These are phyloP conservation scores for Penicillium sp. DNA, from an alignment of 2,329 filamentous ascomycete species.

Conservation along the genomic window DNA sequence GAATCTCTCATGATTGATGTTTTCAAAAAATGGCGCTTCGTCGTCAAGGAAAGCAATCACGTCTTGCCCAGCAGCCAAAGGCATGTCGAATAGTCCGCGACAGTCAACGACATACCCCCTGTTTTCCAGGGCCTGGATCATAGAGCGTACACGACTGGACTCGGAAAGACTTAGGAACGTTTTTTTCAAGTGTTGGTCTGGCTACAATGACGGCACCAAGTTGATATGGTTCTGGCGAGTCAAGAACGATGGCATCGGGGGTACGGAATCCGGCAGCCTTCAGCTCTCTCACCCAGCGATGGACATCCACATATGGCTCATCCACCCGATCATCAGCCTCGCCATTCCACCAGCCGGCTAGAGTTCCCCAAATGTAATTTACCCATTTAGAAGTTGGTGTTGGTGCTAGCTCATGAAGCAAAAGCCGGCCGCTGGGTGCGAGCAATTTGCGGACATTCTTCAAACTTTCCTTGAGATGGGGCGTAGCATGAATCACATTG, in stretches of 20 bases:
- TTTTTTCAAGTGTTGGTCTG: not conserved
- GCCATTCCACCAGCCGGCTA: constrained; percentile 44
- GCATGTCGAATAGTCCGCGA: not conserved
- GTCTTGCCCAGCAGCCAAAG: constrained; percentile 6
- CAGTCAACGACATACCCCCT: constrained; percentile 5
- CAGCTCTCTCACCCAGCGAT: constrained; percentile 21
- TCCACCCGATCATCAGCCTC: constrained; percentile 16
- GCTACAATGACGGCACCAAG: constrained; percentile 10
- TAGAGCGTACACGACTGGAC: not conserved
- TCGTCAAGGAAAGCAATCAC: constrained; percentile 16
- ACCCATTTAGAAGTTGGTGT: constrained; percentile 5
- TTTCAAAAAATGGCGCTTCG: constrained; percentile 9
- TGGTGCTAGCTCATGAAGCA: constrained; percentile 44
- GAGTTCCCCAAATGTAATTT: constrained; percentile 32
- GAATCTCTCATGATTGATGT: constrained; percentile 5
- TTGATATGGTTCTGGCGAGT: constrained; percentile 9
- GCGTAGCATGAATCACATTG: constrained; percentile 31
- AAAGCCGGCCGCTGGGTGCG: constrained; percentile 46
- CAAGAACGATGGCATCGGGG: constrained; percentile 5
- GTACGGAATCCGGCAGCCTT: constrained; percentile 16
- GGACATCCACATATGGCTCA: constrained; percentile 17
- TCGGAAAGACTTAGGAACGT: not conserved
- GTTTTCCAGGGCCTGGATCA: not conserved
- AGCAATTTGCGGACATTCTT: constrained; percentile 29
- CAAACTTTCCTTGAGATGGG: constrained; percentile 23